Base-by-base conservation (phyloP, 202 grass and related monocot species). In the Alloteropsis angusta region DNA sequence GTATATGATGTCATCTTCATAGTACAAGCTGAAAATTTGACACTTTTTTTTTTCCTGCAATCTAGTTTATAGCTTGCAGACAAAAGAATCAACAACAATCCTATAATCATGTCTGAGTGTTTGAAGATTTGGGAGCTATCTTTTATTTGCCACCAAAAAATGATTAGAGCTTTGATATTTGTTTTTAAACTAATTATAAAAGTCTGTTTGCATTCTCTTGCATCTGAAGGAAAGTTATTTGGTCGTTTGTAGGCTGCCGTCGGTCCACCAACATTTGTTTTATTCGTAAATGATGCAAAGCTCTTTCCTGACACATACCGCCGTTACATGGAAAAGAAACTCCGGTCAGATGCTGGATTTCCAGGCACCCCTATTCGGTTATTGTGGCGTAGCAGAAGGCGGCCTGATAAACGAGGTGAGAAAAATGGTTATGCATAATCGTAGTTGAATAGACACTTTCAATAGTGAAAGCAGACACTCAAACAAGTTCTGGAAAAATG, bases 201-300 rank as follows among this genome's bases (percentile, higher is more conserved):
- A 28, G 3, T 36, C 9, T 43, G 4, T 62, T 25, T 82, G 35
- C 23, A 17, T 74, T 65, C 11, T n/a, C 57, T 47, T 25, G 35
- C 3, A 17, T 52, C 63, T 61, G 25, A 90, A 52, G 1, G 12
- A 55, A 57, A 21, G 2, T 74, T 74, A 39, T 42, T 42, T 82
- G 65, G 57, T 45, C 11, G 69, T 43, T 65, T 87, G 68, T 59
- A 97, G 95, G 95, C 95, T 83, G 91, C 95, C 75, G 14, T 90
- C 35, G 74, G 89, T 58, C 95, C 95, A 6, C 91, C 95, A 49
- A 97, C 95, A n/a, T 97, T 97, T 75, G 94, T 97, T 75, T 86
- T 97, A 79, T 90, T 97, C 58, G 95, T 94, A n/a, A 94, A 97
- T 34, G 95, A 97, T 44, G 92, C 85, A 1, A 97, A 97, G 79